Conservation (phyloP, 257 asterid genomes). For the Plantago ovata region DNA sequence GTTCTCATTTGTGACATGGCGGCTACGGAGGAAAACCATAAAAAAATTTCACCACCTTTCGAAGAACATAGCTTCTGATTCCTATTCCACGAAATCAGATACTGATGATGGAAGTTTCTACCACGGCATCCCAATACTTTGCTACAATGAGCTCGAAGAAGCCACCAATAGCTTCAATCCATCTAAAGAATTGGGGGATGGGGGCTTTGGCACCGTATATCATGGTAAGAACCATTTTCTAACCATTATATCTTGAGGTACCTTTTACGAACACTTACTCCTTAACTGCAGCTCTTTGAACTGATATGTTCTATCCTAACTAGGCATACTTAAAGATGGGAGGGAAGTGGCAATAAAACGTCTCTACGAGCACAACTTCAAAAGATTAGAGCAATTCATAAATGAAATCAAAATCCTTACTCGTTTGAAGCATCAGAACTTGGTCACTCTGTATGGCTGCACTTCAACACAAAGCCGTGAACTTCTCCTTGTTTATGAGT, state of each 20-base stretch:
- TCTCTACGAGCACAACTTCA: constrained; percentile 40
- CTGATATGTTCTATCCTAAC: neutral
- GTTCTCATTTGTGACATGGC: constrained; percentile 13
- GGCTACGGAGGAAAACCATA: constrained; percentile 29
- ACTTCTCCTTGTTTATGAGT: constrained; percentile 71
- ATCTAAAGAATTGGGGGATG: constrained; percentile 65
- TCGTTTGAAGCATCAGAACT: constrained; percentile 51
- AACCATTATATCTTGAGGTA: neutral
- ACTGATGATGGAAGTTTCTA: constrained; percentile 35
- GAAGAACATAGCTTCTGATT: constrained; percentile 32
- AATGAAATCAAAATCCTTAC: constrained; percentile 69
- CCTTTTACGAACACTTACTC: too few species aligned
- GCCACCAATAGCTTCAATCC: constrained; percentile 57
- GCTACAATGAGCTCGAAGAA: constrained; percentile 54
- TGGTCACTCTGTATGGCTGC: constrained; percentile 71
- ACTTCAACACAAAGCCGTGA: constrained; percentile 58
- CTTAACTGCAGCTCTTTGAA: neutral
- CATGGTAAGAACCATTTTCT: constrained; percentile 38
- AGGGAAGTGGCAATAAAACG: constrained; percentile 41
- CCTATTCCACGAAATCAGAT: constrained; percentile 35
- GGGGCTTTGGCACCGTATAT: constrained; percentile 79
- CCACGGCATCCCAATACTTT: constrained; percentile 55
- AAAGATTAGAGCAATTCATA: constrained; percentile 59
- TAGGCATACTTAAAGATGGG: constrained; percentile 69
- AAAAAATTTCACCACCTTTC: constrained; percentile 23